These are phyloP conservation scores for Monosporascus ibericus DNA, from an alignment of 2,329 filamentous ascomycete species.

Conservation along the genomic window DNA sequence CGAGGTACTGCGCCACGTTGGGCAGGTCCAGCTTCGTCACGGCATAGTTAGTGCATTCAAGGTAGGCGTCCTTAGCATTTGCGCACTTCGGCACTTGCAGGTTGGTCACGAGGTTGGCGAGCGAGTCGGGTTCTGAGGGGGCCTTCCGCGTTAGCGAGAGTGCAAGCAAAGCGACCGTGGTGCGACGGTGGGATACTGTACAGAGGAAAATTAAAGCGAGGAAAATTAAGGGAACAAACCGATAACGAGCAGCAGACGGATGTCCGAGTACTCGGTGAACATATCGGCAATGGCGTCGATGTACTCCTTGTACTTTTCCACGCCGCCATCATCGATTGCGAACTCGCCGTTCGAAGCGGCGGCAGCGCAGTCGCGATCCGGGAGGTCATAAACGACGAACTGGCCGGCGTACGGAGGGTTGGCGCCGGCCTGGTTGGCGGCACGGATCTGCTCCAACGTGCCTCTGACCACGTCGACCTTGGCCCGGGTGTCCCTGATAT, in stretches of 20 bases:
- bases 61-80: slow-evolving; percentile 40
- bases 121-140: slow-evolving; percentile 49
- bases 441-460: slow-evolving; percentile 43
- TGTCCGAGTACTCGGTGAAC: no score
- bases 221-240: slow-evolving; percentile 32
- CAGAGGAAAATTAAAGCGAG: no score
- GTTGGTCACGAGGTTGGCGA: slow-evolving; percentile 56
- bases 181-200: no score
- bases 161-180: no score
- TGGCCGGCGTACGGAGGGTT: slow-evolving; percentile 36
- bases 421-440: slow-evolving; percentile 40
- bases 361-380: slow-evolving; percentile 55
- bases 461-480: slow-evolving; percentile 31
- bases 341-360: slow-evolving; percentile 55
- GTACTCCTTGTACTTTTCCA: slow-evolving; percentile 44
- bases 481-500: no score
- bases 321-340: slow-evolving; percentile 40
- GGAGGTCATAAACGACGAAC: slow-evolving; percentile 53
- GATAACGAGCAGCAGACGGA: slow-evolving; percentile 10
- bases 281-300: slow-evolving; percentile 32
- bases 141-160: slow-evolving; percentile 35
- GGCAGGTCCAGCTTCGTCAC: slow-evolving; percentile 47
- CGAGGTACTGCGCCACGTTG: slow-evolving; percentile 54
- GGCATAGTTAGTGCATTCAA: slow-evolving; percentile 46
- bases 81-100: slow-evolving; percentile 43